Evolutionary conservation across 192 early-diverging fungal species (phyloP).

Genomic region (Globomyces pollinis-pini): DNA sequence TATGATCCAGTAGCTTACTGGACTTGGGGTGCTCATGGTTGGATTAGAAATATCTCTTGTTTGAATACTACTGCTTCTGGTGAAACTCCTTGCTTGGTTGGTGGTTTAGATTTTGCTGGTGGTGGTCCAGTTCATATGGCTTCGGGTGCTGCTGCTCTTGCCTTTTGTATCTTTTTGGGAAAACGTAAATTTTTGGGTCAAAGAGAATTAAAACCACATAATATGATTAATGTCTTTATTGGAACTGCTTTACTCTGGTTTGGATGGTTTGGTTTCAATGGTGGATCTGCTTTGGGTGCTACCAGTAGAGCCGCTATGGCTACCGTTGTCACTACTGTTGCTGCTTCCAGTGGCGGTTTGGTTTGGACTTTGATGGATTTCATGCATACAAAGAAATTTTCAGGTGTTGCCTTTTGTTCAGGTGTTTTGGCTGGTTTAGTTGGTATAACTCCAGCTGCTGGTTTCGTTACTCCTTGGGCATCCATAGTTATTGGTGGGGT

Average conservation of each 20-base stretch:
- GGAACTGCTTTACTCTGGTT: conserved; percentile 88
- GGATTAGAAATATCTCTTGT: conserved; percentile 57
- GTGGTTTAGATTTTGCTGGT: conserved; percentile 89
- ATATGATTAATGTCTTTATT: conserved; percentile 85
- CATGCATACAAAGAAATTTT: conserved; percentile 69
- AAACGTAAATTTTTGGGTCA: conserved; percentile 64
- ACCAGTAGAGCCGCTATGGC: conserved; percentile 85
- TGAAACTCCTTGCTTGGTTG: conserved; percentile 41
- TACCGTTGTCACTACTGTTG: conserved; percentile 74
- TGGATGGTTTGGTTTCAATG: conserved; percentile 97
- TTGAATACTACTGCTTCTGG: conserved; percentile 14
- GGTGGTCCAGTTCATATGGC: conserved; percentile 93
- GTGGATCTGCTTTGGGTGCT: conserved; percentile 70
- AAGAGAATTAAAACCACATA: conserved; percentile 74
- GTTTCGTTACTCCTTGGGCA: conserved; percentile 78
- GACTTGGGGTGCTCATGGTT: conserved; percentile 85
- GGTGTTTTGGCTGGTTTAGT: conserved; percentile 89
- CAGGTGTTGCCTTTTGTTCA: conserved; percentile 88
- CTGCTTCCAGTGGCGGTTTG: conserved; percentile 71
- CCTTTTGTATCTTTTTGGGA: conserved; percentile 80
- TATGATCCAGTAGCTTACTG: conserved; percentile 94
- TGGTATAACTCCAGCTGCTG: conserved; percentile 85
- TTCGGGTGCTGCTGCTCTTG: conserved; percentile 83
- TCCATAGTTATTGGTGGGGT: conserved; percentile 72
- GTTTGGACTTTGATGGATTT: conserved; percentile 81